Evolutionary conservation across 148 eudicot species (phyloP).

Genomic region (Rhododendron williamsianum): DNA sequence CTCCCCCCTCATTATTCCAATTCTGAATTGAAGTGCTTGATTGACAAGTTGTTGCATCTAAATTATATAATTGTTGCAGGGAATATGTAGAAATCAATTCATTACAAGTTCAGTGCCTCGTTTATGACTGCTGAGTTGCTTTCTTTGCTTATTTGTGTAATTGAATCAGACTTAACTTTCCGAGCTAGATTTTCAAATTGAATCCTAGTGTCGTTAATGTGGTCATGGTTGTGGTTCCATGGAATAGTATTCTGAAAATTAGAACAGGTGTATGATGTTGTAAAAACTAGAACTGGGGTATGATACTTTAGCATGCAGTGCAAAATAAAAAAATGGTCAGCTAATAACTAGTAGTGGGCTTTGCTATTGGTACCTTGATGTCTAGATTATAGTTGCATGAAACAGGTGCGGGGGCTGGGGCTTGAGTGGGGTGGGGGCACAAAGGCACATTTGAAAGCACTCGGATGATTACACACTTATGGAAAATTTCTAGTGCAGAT

Average conservation of each 20-base stretch:
- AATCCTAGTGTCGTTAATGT: neutral
- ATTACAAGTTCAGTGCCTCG: neutral
- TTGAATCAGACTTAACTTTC: neutral
- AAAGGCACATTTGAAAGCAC: neutral
- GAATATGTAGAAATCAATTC: neutral
- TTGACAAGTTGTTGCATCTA: neutral
- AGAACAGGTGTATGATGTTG: neutral
- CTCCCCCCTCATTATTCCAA: neutral
- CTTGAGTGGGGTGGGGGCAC: neutral
- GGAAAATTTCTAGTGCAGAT: neutral
- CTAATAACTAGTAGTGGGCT: neutral
- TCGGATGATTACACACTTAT: neutral
- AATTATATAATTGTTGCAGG: neutral
- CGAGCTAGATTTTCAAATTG: neutral
- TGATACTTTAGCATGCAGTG: neutral
- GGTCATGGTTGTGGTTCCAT: neutral
- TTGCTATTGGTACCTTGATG: neutral
- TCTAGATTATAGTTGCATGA: neutral
- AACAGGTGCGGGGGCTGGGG: neutral
- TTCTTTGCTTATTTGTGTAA: neutral
- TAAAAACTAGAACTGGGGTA: neutral
- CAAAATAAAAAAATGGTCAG: neutral
- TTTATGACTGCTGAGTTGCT: neutral
- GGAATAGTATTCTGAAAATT: neutral
- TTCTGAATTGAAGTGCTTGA: slow-evolving; percentile 3